A percentile compares a stretch with the other conserved stretches of the same genome.
Conservation (phyloP, 208 protist species). For the Tritrichomonas foetus region DNA sequence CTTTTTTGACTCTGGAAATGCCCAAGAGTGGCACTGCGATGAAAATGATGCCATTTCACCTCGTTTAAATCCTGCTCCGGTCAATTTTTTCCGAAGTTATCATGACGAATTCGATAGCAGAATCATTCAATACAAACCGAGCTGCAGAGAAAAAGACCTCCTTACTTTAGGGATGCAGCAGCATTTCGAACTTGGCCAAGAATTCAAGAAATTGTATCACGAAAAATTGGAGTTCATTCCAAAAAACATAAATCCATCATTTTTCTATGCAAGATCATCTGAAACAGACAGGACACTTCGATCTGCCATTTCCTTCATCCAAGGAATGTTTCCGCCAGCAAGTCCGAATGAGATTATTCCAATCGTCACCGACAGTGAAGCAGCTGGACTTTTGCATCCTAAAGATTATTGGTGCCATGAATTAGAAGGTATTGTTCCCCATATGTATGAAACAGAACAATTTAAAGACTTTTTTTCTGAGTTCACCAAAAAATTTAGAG, state of each 20-base stretch:
- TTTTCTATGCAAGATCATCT: background rate
- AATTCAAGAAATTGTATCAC: background rate
- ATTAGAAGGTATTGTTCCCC: background rate
- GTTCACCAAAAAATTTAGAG: background rate
- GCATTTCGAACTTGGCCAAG: slow-evolving; percentile 1
- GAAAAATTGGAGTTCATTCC: background rate
- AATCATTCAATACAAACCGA: background rate
- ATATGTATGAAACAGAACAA: background rate
- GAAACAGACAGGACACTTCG: background rate
- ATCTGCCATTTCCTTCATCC: background rate
- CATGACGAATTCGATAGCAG: background rate
- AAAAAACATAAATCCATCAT: background rate
- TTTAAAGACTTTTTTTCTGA: background rate
- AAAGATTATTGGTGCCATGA: background rate
- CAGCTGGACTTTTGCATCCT: background rate
- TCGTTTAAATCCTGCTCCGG: background rate
- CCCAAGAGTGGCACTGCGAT: background rate
- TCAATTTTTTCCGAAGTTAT: background rate
- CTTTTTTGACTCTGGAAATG: too few relatives aligned
- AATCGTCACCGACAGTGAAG: background rate
- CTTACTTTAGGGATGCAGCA: background rate
- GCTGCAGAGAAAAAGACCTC: background rate
- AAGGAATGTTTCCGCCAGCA: slow-evolving; percentile 30
- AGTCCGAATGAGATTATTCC: background rate
- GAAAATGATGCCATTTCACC: background rate